Base-by-base conservation (phyloP, 2,329 filamentous ascomycete species). In the Orbilia brochopaga region DNA sequence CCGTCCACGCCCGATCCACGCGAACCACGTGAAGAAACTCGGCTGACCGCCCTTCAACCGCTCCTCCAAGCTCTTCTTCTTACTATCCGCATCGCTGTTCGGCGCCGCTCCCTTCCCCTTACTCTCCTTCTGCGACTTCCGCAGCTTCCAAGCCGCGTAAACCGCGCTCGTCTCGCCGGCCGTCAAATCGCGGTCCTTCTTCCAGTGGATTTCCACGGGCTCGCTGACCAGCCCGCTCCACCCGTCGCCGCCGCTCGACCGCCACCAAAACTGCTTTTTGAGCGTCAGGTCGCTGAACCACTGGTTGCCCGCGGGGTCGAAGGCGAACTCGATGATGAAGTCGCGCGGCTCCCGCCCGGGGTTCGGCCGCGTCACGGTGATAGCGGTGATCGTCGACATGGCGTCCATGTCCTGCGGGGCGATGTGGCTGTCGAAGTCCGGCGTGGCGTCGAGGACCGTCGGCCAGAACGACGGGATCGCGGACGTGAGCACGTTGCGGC, bases 211-310 rank as follows among this genome's bases (percentile, higher is more conserved):
- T 76, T 87, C 84, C 75, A 97, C 90, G 4, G 93, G 93, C 82
- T 96, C 91, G 23, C 88, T 92, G 65, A 97, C 91, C 35, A 96
- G 84, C 37, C 90, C 90, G 37, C 85, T 83, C 86, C 86, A 92
- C 77, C 85, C 84, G 44, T 27, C 27, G 78, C 88, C 85, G 78
- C 83, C 85, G 70, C 85, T 83, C 79, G 85, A 85, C 75, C 92
- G 87, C 84, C 88, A 91, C 85, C 88, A 93, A 81, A 97, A 96
- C 78, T 90, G 90, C 87, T 97, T 97, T 81, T 93, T 90, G 54
- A 97, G 81, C 60, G 87, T 85, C 61, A 82, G 83, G 81, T 96
- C 85, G 78, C 88, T 85, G 77, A 97, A 96, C 82, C 88, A 88
- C 55, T 91, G 87, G 81, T 97, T 97, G 74, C 87, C 85, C 69